phyloP scores from a whole-genome alignment of 352 stramenopile species.

The Peronospora destructor region DNA sequence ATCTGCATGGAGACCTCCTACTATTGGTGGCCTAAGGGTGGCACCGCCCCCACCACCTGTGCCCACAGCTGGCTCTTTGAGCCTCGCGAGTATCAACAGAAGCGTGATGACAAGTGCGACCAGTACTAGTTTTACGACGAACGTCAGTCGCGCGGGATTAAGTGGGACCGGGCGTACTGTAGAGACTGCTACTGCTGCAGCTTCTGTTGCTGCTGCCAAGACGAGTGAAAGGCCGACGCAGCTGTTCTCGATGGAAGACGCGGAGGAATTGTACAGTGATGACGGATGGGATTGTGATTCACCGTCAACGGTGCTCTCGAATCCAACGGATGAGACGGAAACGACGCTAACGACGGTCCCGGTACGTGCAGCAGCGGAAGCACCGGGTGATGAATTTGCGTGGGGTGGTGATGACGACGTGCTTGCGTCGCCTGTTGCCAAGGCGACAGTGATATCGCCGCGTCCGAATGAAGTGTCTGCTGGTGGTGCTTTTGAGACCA shows the following conservation, averaged over 20 bases:
- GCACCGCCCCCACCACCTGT: constrained; percentile 4
- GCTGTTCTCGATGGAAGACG: constrained; percentile 73
- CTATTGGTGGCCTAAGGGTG: constrained; percentile 19
- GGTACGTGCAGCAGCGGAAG: constrained; percentile 5
- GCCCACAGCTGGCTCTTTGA: constrained; percentile 11
- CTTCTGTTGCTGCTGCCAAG: constrained; percentile 1
- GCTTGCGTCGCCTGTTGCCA: constrained; percentile 16
- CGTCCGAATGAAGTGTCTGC: not conserved
- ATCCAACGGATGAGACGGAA: constrained; percentile 24
- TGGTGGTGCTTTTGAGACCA: constrained; percentile 8
- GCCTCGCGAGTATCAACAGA: constrained; percentile 8
- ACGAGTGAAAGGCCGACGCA: constrained; percentile 22
- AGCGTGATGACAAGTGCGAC: constrained; percentile 5
- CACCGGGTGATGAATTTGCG: constrained; percentile 31
- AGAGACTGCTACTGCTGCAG: not conserved
- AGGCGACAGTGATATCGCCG: constrained; percentile 1
- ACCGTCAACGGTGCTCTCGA: constrained; percentile 56
- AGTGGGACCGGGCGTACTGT: not conserved
- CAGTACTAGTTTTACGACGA: constrained; percentile 6
- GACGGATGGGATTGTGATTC: constrained; percentile 73
- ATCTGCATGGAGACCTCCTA: constrained; percentile 19
- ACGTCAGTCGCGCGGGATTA: not conserved
- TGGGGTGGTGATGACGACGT: constrained; percentile 42
- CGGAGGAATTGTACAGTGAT: constrained; percentile 56
- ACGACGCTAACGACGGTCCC: constrained; percentile 5